Evolutionary conservation across 306 rosid genomes (phyloP), one percentile per base, ranked within the genome.

Genomic region (Canavalia gladiata): DNA sequence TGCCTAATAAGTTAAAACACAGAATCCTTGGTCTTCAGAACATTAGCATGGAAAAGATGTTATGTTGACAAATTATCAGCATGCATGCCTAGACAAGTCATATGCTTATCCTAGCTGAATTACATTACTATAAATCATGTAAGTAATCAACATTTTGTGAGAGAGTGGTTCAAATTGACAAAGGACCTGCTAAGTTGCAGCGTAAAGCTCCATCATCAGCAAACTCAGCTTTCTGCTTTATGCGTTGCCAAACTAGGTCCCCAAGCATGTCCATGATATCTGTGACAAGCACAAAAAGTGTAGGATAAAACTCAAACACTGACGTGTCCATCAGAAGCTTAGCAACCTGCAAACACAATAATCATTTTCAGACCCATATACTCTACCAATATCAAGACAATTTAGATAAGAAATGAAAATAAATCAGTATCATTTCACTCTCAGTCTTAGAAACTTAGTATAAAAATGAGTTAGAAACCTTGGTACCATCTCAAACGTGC

Each of bases 211-310:
- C 96, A 65, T 93, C 95, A 70, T 89, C 97, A 63, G 93, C 45
- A 88, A 89, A 90, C 83, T 95, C 98, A 55, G 99, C 94, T 89
- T 90, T 95, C 73, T 18, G 81, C 83, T 88, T 93, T 78, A 95
- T 93, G 85, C 98, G 97, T 51, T 86, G 92, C 99, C 98, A 95
- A 65, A 95, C 99, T 88, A 95, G 82, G 87, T 91, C 84, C 46
- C 99, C 99, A 43, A 95, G 85, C 94, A 90, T 93, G 86, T 95
- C 99, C 94, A 95, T 69, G 74, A 93, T 87, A 89, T 95, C 93
- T 58, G 92, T 87, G 68, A 88, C 95, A 74, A 91, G 97, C 86
- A 91, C 94, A 88, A 95, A 95, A 68, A 95, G 91, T 1, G 96
- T 91, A 78, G 97, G 97, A 84, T 95, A 93, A 87, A 92, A 95